Evolutionary conservation across 345 rosid species (phyloP), one percentile per base, ranked within the genome.

Genomic region (Populus nigra): DNA sequence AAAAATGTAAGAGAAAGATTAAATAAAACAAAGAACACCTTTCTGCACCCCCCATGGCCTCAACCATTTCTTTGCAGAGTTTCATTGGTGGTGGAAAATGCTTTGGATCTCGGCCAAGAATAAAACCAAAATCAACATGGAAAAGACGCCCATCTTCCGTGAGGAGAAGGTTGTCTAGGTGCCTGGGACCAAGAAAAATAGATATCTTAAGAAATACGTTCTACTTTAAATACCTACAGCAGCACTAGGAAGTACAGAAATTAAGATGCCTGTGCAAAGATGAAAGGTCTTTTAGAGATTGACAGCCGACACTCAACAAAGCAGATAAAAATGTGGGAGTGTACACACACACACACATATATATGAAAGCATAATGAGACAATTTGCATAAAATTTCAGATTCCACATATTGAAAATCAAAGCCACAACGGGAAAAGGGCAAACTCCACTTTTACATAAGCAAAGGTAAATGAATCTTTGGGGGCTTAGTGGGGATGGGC

Each of bases 81-180:
- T 92, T 96, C 99, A 96, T 96, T 41, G 99, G 99, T 45, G 99
- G 99, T 65, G 99, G 99, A 81, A 96, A 96, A 35, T 96, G 99
- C 84, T 96, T 96, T 69, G 99, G 99, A 81, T 92, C 99, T 78
- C 97, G 93, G 70, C 99, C 99, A 57, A 96, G 97, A 84, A 93
- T 96, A 84, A 90, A 96, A 31, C 93, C 98, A 77, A 96, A 93
- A 87, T 96, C 99, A 77, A 96, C 99, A 77, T 96, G 98, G 88
- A 96, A 96, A 76, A 96, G 96, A 57, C 97, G 88, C 31, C 98
- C 98, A 85, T 96, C 98, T 43, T 93, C 99, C 74, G 95, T 87
- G 57, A 96, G 97, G 43, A 96, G 96, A 85, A 96, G 99, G 75
- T 96, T 96, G 84, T 96, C 99, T 72, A 96, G 88, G 83, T 96